Conservation (phyloP, 495 filamentous ascomycete genomes). For the Hypoxylon subgilvum region DNA sequence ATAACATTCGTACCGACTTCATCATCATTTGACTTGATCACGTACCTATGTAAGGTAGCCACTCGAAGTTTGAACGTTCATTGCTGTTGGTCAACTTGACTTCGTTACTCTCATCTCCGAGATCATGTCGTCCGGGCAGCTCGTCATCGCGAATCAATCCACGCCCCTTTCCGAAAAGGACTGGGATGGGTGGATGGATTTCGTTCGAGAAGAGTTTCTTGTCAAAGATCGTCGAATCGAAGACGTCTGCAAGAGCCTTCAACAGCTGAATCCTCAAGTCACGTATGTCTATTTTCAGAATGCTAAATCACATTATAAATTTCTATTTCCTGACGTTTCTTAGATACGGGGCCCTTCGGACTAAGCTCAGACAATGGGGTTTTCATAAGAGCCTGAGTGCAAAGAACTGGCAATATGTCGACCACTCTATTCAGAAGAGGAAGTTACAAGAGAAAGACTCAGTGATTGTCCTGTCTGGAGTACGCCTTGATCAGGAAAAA, state of each 20-base stretch:
- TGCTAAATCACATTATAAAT: not conserved
- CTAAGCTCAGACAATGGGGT: slow-evolving; percentile 10
- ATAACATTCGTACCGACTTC: too few relatives aligned
- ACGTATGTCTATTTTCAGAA: not conserved
- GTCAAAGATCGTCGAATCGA: not conserved
- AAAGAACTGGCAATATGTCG: slow-evolving; percentile 8
- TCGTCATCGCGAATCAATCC: not conserved
- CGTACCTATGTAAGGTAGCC: too few relatives aligned
- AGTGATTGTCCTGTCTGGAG: slow-evolving; percentile 1
- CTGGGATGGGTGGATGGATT: slow-evolving; percentile 1
- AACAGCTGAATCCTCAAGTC: not conserved
- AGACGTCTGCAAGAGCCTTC: not conserved
- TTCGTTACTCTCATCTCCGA: not conserved
- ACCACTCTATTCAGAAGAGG: slow-evolving; percentile 4
- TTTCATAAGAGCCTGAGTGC: slow-evolving; percentile 5
- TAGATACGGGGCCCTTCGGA: not conserved
- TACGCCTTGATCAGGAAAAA: not conserved
- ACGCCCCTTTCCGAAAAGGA: not conserved
- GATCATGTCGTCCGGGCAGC: not conserved
- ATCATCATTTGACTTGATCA: too few relatives aligned
- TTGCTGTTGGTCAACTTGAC: not conserved
- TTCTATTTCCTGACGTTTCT: not conserved
- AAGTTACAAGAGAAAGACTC: not conserved
- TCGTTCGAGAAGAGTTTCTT: slow-evolving; percentile 6
- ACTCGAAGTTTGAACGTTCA: too few relatives aligned